Percentiles rank a stretch among this genome's conserved stretches.
Evolutionary conservation across 805 yeast genomes (phyloP).

Genomic region (Ogataea paraovalis): DNA sequence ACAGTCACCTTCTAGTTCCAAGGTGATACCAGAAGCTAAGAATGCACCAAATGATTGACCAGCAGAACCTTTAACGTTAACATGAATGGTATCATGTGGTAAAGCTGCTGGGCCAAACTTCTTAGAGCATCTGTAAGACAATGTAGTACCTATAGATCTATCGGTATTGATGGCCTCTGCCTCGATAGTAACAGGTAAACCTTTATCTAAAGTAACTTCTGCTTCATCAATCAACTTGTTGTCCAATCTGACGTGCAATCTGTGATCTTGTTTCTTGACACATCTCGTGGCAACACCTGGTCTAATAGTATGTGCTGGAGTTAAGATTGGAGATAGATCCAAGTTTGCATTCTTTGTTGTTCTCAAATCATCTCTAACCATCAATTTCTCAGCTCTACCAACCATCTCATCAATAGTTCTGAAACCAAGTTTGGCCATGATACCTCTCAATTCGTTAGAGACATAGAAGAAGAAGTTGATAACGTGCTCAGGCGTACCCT

Average conservation of each 20-base stretch:
- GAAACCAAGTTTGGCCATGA: constrained; percentile 95
- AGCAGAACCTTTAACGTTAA: constrained; percentile 86
- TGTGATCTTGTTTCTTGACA: constrained; percentile 90
- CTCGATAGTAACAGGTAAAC: constrained; percentile 92
- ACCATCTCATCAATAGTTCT: constrained; percentile 97
- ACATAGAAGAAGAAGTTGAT: constrained; percentile 95
- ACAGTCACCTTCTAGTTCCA: constrained; percentile 95
- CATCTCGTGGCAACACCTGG: constrained; percentile 95
- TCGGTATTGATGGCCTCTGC: constrained; percentile 94
- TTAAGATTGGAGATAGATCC: constrained; percentile 87
- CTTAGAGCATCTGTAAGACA: constrained; percentile 91
- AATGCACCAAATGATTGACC: constrained; percentile 99
- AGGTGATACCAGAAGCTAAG: constrained; percentile 92
- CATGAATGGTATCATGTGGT: constrained; percentile 95
- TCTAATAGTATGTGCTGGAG: constrained; percentile 94
- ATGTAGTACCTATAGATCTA: constrained; percentile 92
- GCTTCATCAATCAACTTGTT: constrained; percentile 95
- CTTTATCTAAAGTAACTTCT: constrained; percentile 90
- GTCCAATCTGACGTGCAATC: constrained; percentile 87
- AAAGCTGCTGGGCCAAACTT: constrained; percentile 88
- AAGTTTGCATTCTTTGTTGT: constrained; percentile 87
- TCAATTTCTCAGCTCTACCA: constrained; percentile 90
- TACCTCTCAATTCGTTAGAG: constrained; percentile 84
- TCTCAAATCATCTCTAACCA: constrained; percentile 78
- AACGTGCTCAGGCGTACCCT: constrained; percentile 97